Conservation (phyloP, 441 rosid genomes). For the Mallotus repandus region DNA sequence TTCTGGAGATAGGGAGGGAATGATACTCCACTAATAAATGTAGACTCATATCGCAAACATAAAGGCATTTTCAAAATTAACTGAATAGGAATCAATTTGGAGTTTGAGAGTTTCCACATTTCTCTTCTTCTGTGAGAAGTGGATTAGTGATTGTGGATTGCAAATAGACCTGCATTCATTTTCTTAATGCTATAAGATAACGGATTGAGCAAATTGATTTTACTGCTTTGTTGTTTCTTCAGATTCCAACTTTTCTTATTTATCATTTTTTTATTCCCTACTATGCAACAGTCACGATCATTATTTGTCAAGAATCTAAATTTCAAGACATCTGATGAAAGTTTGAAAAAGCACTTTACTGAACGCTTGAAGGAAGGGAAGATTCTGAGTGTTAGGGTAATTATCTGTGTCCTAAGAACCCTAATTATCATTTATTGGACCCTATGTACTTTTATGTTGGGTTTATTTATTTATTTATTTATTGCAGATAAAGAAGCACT, state of each 20-base stretch:
- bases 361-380: conserved; percentile 65
- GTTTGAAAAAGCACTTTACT: conserved; percentile 64
- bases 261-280: conserved; percentile 15
- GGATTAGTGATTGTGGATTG: neutral
- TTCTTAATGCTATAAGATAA: neutral
- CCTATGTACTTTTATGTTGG: conserved; percentile 17
- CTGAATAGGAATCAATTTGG: neutral
- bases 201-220: neutral
- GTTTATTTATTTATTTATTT: neutral
- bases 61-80: neutral
- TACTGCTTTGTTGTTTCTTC: neutral
- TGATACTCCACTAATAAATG: neutral
- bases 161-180: neutral
- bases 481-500: conserved; percentile 74
- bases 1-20: neutral
- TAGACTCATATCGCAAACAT: neutral
- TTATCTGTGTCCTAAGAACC: conserved; percentile 14
- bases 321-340: conserved; percentile 84
- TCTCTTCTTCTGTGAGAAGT: neutral
- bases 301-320: conserved; percentile 85
- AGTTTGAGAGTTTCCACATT: neutral
- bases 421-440: conserved; percentile 11
- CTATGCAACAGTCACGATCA: conserved; percentile 69
- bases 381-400: conserved; percentile 78
- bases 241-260: conserved; percentile 1